These are phyloP conservation scores for Silene noctiflora DNA, from an alignment of 179 eudicot genomes.

Conservation along the genomic window DNA sequence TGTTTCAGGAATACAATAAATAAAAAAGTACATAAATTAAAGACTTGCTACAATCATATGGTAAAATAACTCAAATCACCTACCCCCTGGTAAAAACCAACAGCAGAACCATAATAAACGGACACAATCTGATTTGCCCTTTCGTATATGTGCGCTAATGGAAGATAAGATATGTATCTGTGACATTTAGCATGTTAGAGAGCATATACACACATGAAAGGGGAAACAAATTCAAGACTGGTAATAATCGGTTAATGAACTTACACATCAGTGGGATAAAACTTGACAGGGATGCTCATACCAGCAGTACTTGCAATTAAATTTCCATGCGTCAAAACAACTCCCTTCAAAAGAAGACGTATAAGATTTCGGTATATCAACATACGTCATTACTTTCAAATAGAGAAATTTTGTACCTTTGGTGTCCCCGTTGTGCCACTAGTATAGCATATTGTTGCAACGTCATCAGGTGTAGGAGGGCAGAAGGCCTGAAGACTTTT, in stretches of 20 bases:
- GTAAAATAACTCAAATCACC: slow-evolving; percentile 20
- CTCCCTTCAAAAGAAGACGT: slow-evolving; percentile 53
- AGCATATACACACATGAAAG: neutral
- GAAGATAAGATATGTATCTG: slow-evolving; percentile 94
- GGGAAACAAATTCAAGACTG: neutral
- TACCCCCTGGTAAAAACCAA: slow-evolving; percentile 99
- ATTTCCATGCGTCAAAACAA: slow-evolving; percentile 75
- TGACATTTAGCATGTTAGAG: slow-evolving; percentile 6
- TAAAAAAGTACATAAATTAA: too few species aligned
- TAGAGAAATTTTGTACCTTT: slow-evolving; percentile 49
- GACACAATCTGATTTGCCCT: slow-evolving; percentile 67
- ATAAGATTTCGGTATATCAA: slow-evolving; percentile 1
- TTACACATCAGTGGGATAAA: slow-evolving; percentile 71
- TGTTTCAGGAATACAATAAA: too few species aligned
- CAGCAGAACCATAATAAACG: slow-evolving; percentile 64
- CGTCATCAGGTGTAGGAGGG: slow-evolving; percentile 75
- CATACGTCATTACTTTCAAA: neutral
- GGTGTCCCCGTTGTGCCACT: slow-evolving; percentile 99
- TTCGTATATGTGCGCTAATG: slow-evolving; percentile 96
- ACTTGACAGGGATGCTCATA: slow-evolving; percentile 32
- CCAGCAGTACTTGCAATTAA: slow-evolving; percentile 79
- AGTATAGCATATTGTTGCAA: slow-evolving; percentile 91
- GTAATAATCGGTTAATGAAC: slow-evolving; percentile 19
- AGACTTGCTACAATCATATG: too few species aligned
- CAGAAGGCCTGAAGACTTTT: slow-evolving; percentile 55